phyloP scores from a whole-genome alignment of 768 basidiomycete species.

The Gloeopeniophorella convolvens region DNA sequence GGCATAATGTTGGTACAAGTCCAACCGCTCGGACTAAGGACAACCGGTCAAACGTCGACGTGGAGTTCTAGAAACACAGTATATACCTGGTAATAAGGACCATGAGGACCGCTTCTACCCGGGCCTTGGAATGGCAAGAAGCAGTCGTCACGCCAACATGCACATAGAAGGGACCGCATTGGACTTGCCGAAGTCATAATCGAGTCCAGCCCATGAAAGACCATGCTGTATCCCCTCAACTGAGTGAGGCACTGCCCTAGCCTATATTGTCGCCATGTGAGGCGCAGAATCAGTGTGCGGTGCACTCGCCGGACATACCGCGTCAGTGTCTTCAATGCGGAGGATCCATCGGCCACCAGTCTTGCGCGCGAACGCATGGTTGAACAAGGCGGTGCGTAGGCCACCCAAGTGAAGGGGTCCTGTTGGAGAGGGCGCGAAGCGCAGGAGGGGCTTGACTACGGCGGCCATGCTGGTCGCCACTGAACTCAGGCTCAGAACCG shows the following conservation, averaged over 20 bases:
- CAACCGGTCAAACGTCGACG: conserved; percentile 1
- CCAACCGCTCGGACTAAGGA: conserved; percentile 78
- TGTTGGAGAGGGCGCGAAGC: conserved; percentile 97
- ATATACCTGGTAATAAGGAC: conserved; percentile 81
- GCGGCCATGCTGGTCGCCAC: neutral
- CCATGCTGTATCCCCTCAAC: conserved; percentile 74
- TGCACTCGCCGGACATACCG: conserved; percentile 41
- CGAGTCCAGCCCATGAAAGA: conserved; percentile 84
- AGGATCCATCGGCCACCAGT: conserved; percentile 85
- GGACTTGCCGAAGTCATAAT: conserved; percentile 81
- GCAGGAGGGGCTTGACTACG: conserved; percentile 41
- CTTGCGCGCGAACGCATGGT: conserved; percentile 79
- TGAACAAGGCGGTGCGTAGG: conserved; percentile 89
- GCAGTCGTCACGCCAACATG: neutral
- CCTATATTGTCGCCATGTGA: conserved; percentile 36
- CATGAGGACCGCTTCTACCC: conserved; percentile 63
- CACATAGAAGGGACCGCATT: neutral
- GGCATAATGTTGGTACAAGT: conserved; percentile 74
- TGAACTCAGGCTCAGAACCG: too few species aligned
- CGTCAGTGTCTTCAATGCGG: conserved; percentile 92
- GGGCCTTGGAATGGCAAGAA: conserved; percentile 50
- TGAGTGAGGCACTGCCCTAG: conserved; percentile 73
- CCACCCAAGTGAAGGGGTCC: conserved; percentile 93
- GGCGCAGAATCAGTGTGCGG: neutral
- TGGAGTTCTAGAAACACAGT: neutral